Conservation (phyloP, 352 stramenopile species). For the Phytopythium oedochilum region DNA sequence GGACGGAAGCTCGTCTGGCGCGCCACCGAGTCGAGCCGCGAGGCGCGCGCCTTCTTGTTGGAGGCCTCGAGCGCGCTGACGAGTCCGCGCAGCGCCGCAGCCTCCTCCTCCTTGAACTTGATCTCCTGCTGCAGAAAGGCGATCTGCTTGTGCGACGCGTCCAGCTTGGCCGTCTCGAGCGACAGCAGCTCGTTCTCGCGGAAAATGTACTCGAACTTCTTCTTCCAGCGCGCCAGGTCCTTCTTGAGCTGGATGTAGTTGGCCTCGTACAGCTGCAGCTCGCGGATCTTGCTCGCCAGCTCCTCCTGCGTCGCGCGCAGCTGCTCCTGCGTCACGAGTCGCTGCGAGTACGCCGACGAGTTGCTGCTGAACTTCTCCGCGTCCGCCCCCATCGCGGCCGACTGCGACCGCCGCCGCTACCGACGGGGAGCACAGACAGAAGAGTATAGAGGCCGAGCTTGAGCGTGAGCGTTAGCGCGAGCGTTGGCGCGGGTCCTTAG, state of each 20-base stretch:
- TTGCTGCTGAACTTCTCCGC: constrained; percentile 50
- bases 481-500: no score
- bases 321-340: constrained; percentile 51
- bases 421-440: no score
- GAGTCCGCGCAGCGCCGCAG: constrained; percentile 58
- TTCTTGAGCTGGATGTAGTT: constrained; percentile 80
- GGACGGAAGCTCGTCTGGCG: constrained; percentile 21
- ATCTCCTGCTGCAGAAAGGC: constrained; percentile 81
- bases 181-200: constrained; percentile 82
- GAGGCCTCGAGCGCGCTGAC: constrained; percentile 70
- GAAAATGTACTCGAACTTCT: constrained; percentile 87
- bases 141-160: constrained; percentile 79
- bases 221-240: constrained; percentile 77
- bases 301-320: constrained; percentile 75
- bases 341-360: constrained; percentile 58
- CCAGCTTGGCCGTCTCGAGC: constrained; percentile 81
- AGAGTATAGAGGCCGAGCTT: no score
- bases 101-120: constrained; percentile 84
- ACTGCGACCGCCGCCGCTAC: neutral
- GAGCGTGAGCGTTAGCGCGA: no score
- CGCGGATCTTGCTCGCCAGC: constrained; percentile 68
- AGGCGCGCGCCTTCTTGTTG: constrained; percentile 78
- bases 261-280: constrained; percentile 78
- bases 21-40: constrained; percentile 50
- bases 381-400: constrained; percentile 12